A percentile compares a stretch with the other conserved stretches of the same genome.
Conservation (phyloP, 345 rosid genomes). For the Hevea brasiliensis region DNA sequence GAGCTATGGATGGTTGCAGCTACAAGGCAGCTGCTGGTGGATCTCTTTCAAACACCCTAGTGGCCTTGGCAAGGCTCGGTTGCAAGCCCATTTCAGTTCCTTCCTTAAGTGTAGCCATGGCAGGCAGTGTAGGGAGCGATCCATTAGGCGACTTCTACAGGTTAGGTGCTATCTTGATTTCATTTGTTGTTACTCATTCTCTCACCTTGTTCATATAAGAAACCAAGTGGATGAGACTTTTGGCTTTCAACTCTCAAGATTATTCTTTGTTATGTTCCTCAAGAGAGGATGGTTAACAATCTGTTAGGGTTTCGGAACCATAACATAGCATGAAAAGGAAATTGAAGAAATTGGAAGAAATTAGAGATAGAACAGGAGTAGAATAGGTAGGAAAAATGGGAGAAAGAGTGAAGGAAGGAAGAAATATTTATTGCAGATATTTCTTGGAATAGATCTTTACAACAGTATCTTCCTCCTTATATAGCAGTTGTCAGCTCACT, state of each 20-base stretch:
- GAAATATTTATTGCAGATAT: too few species aligned
- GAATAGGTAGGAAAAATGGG: too few species aligned
- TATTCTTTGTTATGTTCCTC: too few species aligned
- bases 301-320: too few species aligned
- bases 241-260: not conserved
- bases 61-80: conserved; percentile 87
- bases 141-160: conserved; percentile 93
- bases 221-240: not conserved
- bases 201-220: not conserved
- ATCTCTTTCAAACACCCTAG: conserved; percentile 87
- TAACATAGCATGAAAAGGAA: too few species aligned
- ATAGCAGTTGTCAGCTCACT: too few species aligned
- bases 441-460: too few species aligned
- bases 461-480: too few species aligned
- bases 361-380: too few species aligned
- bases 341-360: too few species aligned
- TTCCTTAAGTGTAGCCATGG: conserved; percentile 76
- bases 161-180: conserved; percentile 31
- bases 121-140: conserved; percentile 86
- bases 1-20: conserved; percentile 98
- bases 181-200: conserved; percentile 12
- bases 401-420: too few species aligned
- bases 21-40: conserved; percentile 99
- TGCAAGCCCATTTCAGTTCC: conserved; percentile 55
- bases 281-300: too few species aligned